These are phyloP conservation scores for Retiboletus flavoniger DNA, from an alignment of 1,284 basidiomycete genomes.

Conservation along the genomic window DNA sequence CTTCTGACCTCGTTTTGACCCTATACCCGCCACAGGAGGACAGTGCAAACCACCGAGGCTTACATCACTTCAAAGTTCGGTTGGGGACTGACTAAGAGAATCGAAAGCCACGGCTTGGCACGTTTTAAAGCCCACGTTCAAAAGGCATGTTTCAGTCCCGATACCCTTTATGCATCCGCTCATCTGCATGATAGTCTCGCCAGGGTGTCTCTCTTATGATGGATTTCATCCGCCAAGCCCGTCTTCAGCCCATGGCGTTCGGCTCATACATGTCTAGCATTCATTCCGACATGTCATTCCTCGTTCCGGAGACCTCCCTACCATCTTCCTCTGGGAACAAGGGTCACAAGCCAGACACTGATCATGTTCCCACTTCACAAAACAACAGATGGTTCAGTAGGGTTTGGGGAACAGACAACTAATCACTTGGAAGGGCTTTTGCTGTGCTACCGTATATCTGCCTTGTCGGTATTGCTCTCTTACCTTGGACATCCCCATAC, in stretches of 20 bases:
- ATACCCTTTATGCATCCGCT: constrained; percentile 6
- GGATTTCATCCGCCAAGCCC: constrained; percentile 70
- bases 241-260: constrained; percentile 66
- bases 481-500: constrained; percentile 13
- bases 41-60: constrained; percentile 73
- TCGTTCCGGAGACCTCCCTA: constrained; percentile 22
- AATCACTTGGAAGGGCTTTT: neutral
- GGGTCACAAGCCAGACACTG: constrained; percentile 22
- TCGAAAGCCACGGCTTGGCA: constrained; percentile 73
- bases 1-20: constrained; percentile 10
- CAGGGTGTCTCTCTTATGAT: constrained; percentile 77
- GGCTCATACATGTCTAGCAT: constrained; percentile 39
- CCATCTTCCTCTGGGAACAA: constrained; percentile 12
- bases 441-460: constrained; percentile 24
- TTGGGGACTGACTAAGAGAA: constrained; percentile 78
- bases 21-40: constrained; percentile 49
- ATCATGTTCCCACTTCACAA: constrained; percentile 10
- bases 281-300: constrained; percentile 37
- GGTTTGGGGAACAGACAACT: constrained; percentile 27
- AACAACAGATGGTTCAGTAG: constrained; percentile 27
- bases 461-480: constrained; percentile 15
- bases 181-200: constrained; percentile 58
- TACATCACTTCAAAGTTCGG: constrained; percentile 75
- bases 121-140: constrained; percentile 79
- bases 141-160: constrained; percentile 44